Percentiles rank a stretch among this genome's conserved stretches.
These are phyloP conservation scores for Cubamyces sp. DNA, from an alignment of 768 basidiomycete species.

Conservation along the genomic window DNA sequence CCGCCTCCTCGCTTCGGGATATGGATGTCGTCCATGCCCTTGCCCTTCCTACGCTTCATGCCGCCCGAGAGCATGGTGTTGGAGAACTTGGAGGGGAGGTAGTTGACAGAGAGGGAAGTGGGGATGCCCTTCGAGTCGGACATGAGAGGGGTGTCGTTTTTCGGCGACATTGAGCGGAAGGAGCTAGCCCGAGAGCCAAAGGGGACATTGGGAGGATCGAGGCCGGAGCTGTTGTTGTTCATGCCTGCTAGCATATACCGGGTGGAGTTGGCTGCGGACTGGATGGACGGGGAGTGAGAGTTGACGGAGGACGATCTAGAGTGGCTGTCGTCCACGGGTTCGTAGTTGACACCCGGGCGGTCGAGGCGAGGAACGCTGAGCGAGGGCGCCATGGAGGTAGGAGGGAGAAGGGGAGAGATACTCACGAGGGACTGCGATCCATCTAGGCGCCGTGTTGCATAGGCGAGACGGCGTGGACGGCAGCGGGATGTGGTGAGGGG, in stretches of 20 bases:
- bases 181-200: slow-evolving; percentile 38
- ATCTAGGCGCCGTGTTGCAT: slow-evolving; percentile 30
- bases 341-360: slow-evolving; percentile 15
- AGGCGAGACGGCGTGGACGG: slow-evolving; percentile 24
- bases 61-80: slow-evolving; percentile 44
- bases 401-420: slow-evolving; percentile 15
- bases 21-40: slow-evolving; percentile 37
- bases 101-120: slow-evolving; percentile 64
- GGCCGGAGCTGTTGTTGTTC: slow-evolving; percentile 31
- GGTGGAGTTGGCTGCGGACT: slow-evolving; percentile 52
- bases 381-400: slow-evolving; percentile 20
- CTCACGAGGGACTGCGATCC: slow-evolving; percentile 30
- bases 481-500: not conserved
- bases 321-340: slow-evolving; percentile 29
- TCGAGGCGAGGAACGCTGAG: slow-evolving; percentile 7
- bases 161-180: slow-evolving; percentile 33
- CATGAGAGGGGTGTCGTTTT: slow-evolving; percentile 31
- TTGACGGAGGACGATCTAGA: slow-evolving; percentile 41
- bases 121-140: slow-evolving; percentile 23
- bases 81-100: slow-evolving; percentile 78
- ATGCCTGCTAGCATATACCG: slow-evolving; percentile 49
- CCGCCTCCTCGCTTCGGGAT: slow-evolving; percentile 72
- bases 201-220: slow-evolving; percentile 47
- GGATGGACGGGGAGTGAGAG: slow-evolving; percentile 33
- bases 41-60: slow-evolving; percentile 44